Conservation (phyloP, 2,329 filamentous ascomycete species). For the Phialophora chinensis region DNA sequence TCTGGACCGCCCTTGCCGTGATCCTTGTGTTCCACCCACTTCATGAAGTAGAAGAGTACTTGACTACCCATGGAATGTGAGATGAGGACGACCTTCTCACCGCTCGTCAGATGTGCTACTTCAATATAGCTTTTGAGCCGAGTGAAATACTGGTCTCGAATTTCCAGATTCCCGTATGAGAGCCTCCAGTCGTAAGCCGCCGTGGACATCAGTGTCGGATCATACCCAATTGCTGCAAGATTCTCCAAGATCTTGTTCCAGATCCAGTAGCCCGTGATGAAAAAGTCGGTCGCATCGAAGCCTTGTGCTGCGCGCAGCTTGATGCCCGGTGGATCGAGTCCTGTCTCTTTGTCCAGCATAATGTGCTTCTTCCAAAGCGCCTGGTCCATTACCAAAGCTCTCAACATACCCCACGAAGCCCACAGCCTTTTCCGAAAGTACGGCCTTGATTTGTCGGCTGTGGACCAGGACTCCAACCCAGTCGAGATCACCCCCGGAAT, state of each 20-base stretch:
- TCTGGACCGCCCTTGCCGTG: slow-evolving; percentile 78
- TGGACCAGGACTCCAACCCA: slow-evolving; percentile 95
- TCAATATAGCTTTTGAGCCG: slow-evolving; percentile 90
- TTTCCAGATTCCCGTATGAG: slow-evolving; percentile 86
- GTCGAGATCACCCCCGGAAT: slow-evolving; percentile 97
- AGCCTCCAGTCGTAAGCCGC: slow-evolving; percentile 89
- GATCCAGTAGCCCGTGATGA: slow-evolving; percentile 87
- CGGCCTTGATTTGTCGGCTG: slow-evolving; percentile 77
- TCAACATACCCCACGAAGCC: slow-evolving; percentile 99
- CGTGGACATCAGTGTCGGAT: slow-evolving; percentile 75
- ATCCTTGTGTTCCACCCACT: slow-evolving; percentile 80
- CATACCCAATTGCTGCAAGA: slow-evolving; percentile 91
- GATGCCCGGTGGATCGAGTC: slow-evolving; percentile 85
- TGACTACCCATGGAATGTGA: slow-evolving; percentile 99
- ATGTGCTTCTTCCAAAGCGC: slow-evolving; percentile 94
- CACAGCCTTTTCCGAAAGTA: slow-evolving; percentile 95
- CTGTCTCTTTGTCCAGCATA: slow-evolving; percentile 92
- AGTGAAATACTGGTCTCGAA: slow-evolving; percentile 91
- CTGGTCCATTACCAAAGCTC: slow-evolving; percentile 89
- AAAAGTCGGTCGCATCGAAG: slow-evolving; percentile 95
- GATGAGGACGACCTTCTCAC: slow-evolving; percentile 80
- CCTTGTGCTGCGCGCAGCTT: slow-evolving; percentile 93
- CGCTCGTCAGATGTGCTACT: slow-evolving; percentile 72
- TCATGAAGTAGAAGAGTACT: slow-evolving; percentile 81
- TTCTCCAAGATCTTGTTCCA: slow-evolving; percentile 99